These are phyloP conservation scores for Boletus tylopilopsis DNA, from an alignment of 768 basidiomycete genomes.

Conservation along the genomic window DNA sequence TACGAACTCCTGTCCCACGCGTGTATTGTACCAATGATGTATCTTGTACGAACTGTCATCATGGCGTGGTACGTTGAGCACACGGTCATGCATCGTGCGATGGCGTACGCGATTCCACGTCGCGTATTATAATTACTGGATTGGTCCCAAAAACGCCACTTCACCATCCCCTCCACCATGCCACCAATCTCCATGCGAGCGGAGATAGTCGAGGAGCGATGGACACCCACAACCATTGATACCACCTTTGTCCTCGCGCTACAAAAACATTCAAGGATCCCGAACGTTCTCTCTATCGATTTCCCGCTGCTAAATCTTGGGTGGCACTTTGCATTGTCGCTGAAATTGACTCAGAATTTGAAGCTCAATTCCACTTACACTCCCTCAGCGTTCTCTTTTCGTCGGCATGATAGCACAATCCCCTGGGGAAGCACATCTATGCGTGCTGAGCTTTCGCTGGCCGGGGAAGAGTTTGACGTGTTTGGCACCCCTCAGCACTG, in stretches of 20 bases:
- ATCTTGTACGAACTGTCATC: background rate
- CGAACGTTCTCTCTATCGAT: background rate
- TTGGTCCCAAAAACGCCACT: no score
- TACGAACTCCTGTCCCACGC: background rate
- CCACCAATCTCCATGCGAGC: background rate
- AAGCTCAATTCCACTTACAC: no score
- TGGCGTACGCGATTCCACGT: no score
- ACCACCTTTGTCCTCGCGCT: background rate
- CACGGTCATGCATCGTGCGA: no score
- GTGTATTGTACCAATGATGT: background rate
- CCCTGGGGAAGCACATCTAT: slow-evolving; percentile 17
- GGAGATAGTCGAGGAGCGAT: slow-evolving; percentile 9
- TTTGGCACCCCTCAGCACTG: no score
- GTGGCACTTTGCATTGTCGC: slow-evolving; percentile 15
- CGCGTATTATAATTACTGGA: no score
- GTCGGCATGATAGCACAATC: background rate
- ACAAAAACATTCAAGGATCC: no score
- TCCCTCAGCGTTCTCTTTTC: slow-evolving; percentile 11
- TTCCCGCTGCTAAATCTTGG: slow-evolving; percentile 13
- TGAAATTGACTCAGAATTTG: no score
- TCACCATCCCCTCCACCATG: background rate
- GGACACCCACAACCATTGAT: slow-evolving; percentile 13
- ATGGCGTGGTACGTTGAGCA: background rate
- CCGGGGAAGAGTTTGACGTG: background rate
- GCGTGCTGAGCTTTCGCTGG: slow-evolving; percentile 7